phyloP scores from a whole-genome alignment of 2,329 filamentous ascomycete genomes.

The Penicillium glabrum region DNA sequence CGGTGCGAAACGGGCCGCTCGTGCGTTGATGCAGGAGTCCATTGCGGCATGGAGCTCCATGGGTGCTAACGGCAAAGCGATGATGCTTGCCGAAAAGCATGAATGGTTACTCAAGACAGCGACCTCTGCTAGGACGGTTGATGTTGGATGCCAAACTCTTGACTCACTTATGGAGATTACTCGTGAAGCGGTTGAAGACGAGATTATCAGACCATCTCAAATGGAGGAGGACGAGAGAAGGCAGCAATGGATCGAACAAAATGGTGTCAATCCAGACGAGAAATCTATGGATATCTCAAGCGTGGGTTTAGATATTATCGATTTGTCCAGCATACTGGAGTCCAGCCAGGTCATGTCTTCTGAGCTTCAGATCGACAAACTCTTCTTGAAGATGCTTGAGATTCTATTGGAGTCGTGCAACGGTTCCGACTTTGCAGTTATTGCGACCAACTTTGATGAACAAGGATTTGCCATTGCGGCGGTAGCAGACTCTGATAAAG shows the following conservation, averaged over 20 bases:
- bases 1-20: constrained; percentile 59
- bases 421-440: constrained; percentile 58
- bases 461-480: constrained; percentile 62
- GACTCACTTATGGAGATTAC: constrained; percentile 48
- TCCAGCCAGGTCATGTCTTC: constrained; percentile 66
- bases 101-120: constrained; percentile 61
- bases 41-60: constrained; percentile 60
- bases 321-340: constrained; percentile 63
- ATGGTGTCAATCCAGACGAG: constrained; percentile 37
- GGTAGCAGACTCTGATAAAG: constrained; percentile 58
- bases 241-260: constrained; percentile 45
- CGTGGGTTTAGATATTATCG: constrained; percentile 60
- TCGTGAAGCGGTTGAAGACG: constrained; percentile 31
- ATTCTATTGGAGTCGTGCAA: constrained; percentile 66
- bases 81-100: constrained; percentile 58
- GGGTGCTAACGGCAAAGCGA: constrained; percentile 59
- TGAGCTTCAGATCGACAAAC: constrained; percentile 62
- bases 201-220: constrained; percentile 28
- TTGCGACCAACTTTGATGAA: constrained; percentile 61
- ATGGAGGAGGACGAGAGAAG: constrained; percentile 42
- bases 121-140: constrained; percentile 51
- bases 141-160: constrained; percentile 59
- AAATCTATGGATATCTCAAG: constrained; percentile 34
- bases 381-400: constrained; percentile 63
- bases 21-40: constrained; percentile 57